Evolutionary conservation across 2,329 filamentous ascomycete species (phyloP), one percentile per base, ranked within the genome.

Genomic region (Mycocentrospora acerina): DNA sequence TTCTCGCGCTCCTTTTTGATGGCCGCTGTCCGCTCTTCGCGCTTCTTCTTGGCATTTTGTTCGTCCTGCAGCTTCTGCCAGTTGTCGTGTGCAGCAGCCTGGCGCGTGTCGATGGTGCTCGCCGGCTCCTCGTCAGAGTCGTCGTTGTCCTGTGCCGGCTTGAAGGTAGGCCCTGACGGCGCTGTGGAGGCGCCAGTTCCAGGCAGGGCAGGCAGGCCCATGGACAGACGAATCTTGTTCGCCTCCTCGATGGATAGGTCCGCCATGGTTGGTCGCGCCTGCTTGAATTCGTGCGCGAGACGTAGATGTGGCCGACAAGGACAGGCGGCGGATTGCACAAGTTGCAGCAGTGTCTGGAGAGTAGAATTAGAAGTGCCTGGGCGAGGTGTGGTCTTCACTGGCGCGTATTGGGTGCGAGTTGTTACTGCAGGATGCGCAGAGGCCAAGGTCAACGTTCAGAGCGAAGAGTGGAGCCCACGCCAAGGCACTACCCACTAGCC

Each of bases 121-220:
- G 80, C 80, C 10, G 78, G 77, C 39, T 95, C 88, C 41, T 85
- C 84, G 33, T 86, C 82, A 13, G 73, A 72, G 32, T 69, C 69
- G 39, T 55, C 62, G 40, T 75, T 77, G 39, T 75, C 73, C 32
- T 74, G 69, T 7, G 56, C 45, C 42, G 70, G 50, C 46, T 75
- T 83, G 69, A 85, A 85, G 15, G 73, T 66, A 2, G 80, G 81
- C 37, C 79, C 80, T 37, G 72, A 68, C 63, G 61, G 65, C 6
- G 68, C 40, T 57, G 65, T 41, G 60, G 70, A 68, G 42, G 76
- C 77, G 51, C 88, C 88, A 17, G 90, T 87, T 9, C 94, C 87
- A 16, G 90, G 88, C 59, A 97, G 74, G 17, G 90, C 90, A 63
- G 91, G 88, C 75, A 96, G 82, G 61, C 91, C 91, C 72, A 96